Evolutionary conservation across 345 rosid genomes (phyloP), one percentile per base, ranked within the genome.

Genomic region (Melastoma malabathricum): DNA sequence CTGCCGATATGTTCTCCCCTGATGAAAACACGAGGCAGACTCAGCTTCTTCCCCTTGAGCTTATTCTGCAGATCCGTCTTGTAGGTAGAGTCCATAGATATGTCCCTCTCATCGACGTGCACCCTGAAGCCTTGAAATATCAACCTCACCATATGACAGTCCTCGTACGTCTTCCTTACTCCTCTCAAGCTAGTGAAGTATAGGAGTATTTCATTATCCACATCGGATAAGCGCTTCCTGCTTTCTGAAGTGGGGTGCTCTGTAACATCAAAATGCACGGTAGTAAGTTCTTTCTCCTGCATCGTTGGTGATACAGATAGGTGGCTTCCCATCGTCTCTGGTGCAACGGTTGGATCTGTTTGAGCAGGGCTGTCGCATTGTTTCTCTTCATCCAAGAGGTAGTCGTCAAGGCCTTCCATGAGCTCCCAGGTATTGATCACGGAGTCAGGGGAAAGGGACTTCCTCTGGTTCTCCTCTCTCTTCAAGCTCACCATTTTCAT

Each of bases 351-450:
- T 5, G 70, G 64, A 55, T 59, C 70, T 25, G 43, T 29, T 39
- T 41, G 9, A 16, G 54, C 61, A 49, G 48, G 47, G n/a, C 52
- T 61, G 62, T 58, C 55, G 17, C 27, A 18, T 29, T 15, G 44
- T 51, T 51, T 10, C 9, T 51, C 41, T 16, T 22, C 55, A 19
- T 76, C 63, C 5, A 59, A 60, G 49, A 68, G 84, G 45, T 57
- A 47, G 20, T 74, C 93, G 46, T 83, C 88, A 7, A 86, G 80
- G 18, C 97, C 97, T 59, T 89, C 90, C 97, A 89, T 86, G 58
- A 89, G 88, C 55, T 89, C 97, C 96, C 96, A 89, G 10, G 96
- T 78, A 74, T 89, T 89, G 48, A 89, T 86, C 39, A 89, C 90
- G 2, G 90, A 79, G 53, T 86, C 97, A 15, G 90, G 90, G 41